A percentile compares a stretch with the other conserved stretches of the same genome.
Conservation (phyloP, 2,329 filamentous ascomycete species). For the Fusarium annulatum region DNA sequence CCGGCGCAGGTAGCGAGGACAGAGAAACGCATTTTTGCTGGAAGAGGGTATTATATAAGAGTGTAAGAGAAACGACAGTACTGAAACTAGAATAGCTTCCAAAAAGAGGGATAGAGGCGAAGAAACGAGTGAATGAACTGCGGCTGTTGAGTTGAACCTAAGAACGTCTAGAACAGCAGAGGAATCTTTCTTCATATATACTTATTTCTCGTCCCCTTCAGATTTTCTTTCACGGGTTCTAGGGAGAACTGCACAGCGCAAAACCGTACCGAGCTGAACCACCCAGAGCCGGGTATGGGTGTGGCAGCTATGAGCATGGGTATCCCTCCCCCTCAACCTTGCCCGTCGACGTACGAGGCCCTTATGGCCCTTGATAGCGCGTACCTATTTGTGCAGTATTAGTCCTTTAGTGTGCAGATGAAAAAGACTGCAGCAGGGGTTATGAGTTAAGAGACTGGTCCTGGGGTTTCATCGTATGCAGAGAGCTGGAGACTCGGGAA, state of each 20-base stretch:
- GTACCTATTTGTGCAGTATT: background rate
- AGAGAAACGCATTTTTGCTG: constrained; percentile 17
- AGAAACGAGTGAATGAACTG: constrained; percentile 18
- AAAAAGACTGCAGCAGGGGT: background rate
- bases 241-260: background rate
- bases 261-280: background rate
- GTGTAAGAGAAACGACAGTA: constrained; percentile 8
- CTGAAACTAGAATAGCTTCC: constrained; percentile 16
- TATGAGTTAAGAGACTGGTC: constrained; percentile 3
- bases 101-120: constrained; percentile 12
- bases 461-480: constrained; percentile 14
- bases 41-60: background rate
- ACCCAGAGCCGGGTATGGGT: constrained; percentile 1
- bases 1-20: constrained; percentile 23
- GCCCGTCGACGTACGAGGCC: constrained; percentile 7
- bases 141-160: constrained; percentile 14
- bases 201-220: background rate
- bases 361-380: background rate
- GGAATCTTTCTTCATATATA: constrained; percentile 24
- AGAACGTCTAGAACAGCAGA: background rate
- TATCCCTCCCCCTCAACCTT: constrained; percentile 9
- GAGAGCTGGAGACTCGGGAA: background rate
- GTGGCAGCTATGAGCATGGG: constrained; percentile 1
- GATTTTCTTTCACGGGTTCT: background rate
- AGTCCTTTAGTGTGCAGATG: background rate